A percentile compares a stretch with the other conserved stretches of the same genome.
Evolutionary conservation across 805 yeast species (phyloP).

Genomic region (Wickerhamomyces chaumierensis): DNA sequence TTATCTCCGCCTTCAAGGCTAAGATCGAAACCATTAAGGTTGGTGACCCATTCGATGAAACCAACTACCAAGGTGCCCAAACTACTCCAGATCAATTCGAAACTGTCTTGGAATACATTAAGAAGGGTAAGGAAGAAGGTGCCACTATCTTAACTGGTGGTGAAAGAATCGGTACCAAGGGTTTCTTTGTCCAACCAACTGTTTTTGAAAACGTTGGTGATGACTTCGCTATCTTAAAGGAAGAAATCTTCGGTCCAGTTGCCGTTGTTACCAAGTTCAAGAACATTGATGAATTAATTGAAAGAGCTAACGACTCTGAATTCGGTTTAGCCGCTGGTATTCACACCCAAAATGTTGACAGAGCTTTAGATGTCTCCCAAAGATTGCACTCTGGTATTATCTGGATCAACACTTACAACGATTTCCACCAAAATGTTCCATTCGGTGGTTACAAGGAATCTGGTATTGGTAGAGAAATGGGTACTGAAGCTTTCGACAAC

Average conservation of each 20-base stretch:
- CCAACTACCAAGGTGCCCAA: constrained; percentile 54
- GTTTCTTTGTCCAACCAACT: constrained; percentile 49
- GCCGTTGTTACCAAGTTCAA: constrained; percentile 49
- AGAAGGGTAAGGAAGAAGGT: constrained; percentile 45
- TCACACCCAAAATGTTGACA: constrained; percentile 44
- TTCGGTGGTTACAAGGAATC: constrained; percentile 62
- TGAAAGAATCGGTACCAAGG: constrained; percentile 46
- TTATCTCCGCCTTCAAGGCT: constrained; percentile 35
- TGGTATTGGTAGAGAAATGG: constrained; percentile 65
- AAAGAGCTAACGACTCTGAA: constrained; percentile 43
- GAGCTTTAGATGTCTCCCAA: constrained; percentile 42
- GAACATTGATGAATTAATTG: constrained; percentile 39
- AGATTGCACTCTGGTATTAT: constrained; percentile 51
- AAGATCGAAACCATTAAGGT: constrained; percentile 43
- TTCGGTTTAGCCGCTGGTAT: constrained; percentile 63
- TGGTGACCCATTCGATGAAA: constrained; percentile 53
- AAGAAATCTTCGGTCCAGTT: constrained; percentile 62
- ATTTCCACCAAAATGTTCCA: constrained; percentile 56
- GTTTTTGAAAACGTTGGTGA: constrained; percentile 43
- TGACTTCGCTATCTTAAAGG: constrained; percentile 41
- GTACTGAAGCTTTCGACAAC: constrained; percentile 52
- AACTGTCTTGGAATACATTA: constrained; percentile 46
- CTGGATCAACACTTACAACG: constrained; percentile 60
- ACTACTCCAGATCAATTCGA: constrained; percentile 47
- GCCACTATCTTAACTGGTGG: constrained; percentile 52